Conservation (phyloP, 768 basidiomycete species). For the Rhodotorula kratochvilovae region DNA sequence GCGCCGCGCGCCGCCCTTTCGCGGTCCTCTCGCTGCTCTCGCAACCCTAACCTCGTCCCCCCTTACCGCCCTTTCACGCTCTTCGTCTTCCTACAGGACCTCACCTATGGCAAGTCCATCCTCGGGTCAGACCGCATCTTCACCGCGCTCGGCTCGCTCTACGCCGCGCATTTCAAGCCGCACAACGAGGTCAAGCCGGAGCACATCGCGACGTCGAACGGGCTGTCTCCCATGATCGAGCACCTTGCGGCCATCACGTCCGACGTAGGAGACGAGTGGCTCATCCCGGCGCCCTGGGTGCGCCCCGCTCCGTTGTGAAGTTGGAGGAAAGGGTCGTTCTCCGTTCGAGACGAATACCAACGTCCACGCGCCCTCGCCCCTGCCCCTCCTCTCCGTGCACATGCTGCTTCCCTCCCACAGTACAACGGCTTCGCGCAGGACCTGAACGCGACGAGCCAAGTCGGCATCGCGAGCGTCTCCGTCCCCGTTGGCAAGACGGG, state of each 20-base stretch:
- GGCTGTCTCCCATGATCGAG: constrained; percentile 17
- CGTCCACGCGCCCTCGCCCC: no score
- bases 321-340: no score
- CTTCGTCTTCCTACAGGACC: neutral
- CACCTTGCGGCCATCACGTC: constrained; percentile 17
- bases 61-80: neutral
- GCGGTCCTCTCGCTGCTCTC: no score
- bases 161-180: constrained; percentile 10
- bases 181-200: neutral
- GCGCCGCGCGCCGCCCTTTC: no score
- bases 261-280: constrained; percentile 18
- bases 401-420: constrained; percentile 1
- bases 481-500: constrained; percentile 8
- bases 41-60: neutral
- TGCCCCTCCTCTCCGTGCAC: no score
- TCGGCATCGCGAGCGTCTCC: constrained; percentile 15
- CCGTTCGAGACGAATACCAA: no score
- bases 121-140: constrained; percentile 22
- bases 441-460: constrained; percentile 9
- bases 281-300: constrained; percentile 2
- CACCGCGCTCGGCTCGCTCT: constrained; percentile 1
- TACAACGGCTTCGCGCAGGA: constrained; percentile 28
- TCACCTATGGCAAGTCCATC: constrained; percentile 26
- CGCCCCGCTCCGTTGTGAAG: neutral
- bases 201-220: constrained; percentile 28